phyloP scores from a whole-genome alignment of 2,329 filamentous ascomycete species.

The Phaeosphaeria sp. region DNA sequence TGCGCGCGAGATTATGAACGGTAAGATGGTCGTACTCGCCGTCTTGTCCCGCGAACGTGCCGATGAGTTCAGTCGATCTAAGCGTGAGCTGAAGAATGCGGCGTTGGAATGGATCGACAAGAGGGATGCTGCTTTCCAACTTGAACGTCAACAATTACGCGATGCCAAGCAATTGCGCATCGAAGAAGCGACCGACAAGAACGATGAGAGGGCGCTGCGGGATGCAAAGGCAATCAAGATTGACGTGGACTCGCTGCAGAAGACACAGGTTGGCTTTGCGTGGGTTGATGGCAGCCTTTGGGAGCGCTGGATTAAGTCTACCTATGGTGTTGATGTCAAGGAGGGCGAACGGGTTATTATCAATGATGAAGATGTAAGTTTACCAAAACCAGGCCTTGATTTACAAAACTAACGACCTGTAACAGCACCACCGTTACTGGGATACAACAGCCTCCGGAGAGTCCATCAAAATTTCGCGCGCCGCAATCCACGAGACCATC shows the following conservation, averaged over 20 bases:
- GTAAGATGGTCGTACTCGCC: constrained; percentile 91
- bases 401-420: constrained; percentile 4
- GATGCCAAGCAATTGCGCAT: constrained; percentile 95
- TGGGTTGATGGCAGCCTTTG: constrained; percentile 98
- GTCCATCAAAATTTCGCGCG: constrained; percentile 86
- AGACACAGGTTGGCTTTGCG: constrained; percentile 90
- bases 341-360: constrained; percentile 93
- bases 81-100: constrained; percentile 92
- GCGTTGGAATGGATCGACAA: constrained; percentile 99
- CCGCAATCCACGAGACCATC: constrained; percentile 87
- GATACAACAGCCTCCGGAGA: constrained; percentile 89
- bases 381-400: constrained; percentile 4
- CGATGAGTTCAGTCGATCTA: constrained; percentile 78
- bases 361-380: constrained; percentile 93
- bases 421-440: constrained; percentile 90
- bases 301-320: constrained; percentile 96
- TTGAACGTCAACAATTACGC: constrained; percentile 89
- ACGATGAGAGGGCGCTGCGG: constrained; percentile 84
- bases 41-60: constrained; percentile 81
- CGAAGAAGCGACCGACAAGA: constrained; percentile 92
- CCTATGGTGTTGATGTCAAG: constrained; percentile 85
- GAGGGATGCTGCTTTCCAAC: constrained; percentile 87
- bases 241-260: constrained; percentile 85
- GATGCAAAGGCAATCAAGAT: constrained; percentile 91
- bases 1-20: constrained; percentile 92